These are phyloP conservation scores for Globisporangium takayamanum DNA, from an alignment of 352 stramenopile species.

Conservation along the genomic window DNA sequence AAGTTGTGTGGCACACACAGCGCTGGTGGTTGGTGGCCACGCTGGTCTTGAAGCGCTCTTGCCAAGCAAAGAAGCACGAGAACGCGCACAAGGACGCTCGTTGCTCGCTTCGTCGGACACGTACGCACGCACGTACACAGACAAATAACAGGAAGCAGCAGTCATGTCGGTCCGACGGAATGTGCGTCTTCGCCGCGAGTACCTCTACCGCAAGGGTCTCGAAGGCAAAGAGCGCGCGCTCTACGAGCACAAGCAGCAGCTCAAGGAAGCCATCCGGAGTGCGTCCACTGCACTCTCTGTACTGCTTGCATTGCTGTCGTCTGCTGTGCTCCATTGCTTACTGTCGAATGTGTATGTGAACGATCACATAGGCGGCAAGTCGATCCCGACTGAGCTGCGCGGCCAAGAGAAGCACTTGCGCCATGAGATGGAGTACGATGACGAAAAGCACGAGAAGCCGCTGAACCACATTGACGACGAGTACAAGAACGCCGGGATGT, in stretches of 20 bases:
- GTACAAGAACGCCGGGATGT: slow-evolving; percentile 97
- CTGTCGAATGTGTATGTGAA: not conserved
- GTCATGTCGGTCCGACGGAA: slow-evolving; percentile 90
- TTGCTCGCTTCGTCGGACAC: too few relatives aligned
- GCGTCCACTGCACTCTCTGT: slow-evolving; percentile 4
- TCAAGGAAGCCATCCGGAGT: slow-evolving; percentile 91
- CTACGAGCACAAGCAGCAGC: slow-evolving; percentile 97
- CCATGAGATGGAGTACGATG: slow-evolving; percentile 90
- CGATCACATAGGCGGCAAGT: slow-evolving; percentile 73
- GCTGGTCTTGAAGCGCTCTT: not conserved
- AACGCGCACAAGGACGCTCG: not conserved
- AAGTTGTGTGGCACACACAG: too few relatives aligned
- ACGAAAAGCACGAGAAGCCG: slow-evolving; percentile 83
- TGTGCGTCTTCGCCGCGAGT: slow-evolving; percentile 97
- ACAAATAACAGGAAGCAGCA: not conserved
- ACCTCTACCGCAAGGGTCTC: slow-evolving; percentile 98
- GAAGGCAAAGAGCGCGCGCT: slow-evolving; percentile 92
- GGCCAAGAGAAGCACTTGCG: slow-evolving; percentile 90
- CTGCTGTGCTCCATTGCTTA: slow-evolving; percentile 1
- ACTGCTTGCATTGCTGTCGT: not conserved
- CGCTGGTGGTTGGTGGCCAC: too few relatives aligned
- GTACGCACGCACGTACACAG: too few relatives aligned
- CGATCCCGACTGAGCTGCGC: slow-evolving; percentile 96
- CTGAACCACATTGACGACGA: slow-evolving; percentile 97
- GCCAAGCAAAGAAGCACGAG: slow-evolving; percentile 10